Base-by-base conservation (phyloP, 2,329 filamentous ascomycete species). In the Penicillium hesseltinei region DNA sequence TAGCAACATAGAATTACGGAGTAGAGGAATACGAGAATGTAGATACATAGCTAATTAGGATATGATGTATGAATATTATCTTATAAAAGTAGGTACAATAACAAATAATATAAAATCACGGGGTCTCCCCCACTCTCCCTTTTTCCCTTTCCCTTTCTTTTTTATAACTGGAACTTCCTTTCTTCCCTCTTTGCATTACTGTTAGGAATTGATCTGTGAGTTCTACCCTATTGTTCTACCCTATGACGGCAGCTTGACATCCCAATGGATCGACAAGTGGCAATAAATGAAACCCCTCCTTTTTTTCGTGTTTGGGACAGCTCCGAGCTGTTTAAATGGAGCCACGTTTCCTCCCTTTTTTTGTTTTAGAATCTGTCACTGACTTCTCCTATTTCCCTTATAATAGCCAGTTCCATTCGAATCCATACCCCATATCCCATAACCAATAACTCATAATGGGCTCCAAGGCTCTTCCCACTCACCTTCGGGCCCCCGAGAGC, bases 391-490 rank as follows among this genome's bases (percentile, higher is more conserved):
- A 56, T 59, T 59, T 54, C 27, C 51, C 46, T 55, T 9, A 10
- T 17, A 27, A 49, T n/a, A 36, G 42, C 46, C 27, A 50, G 40
- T 61, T 49, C 38, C 56, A 50, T 51, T 15, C 47, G 36, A 40
- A 56, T 46, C 39, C 51, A 43, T 36, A 53, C 38, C 27, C 27
- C 36, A 27, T 43, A 15, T 46, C 40, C 31, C 46, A 29, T 47
- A 50, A 43, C 31, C 13, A 10, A 56, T 45, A 44, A 51, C 44
- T 52, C 67, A 80, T 67, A 69, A 93, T 93, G 89, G 87, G 89
- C 64, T 82, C 85, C 71, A 91, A 85, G 78, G 89, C 90, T 63
- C 81, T 97, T 69, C 91, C 92, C 64, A 82, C 89, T 43, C 93
- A 95, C 82, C 84, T 97, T 70, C 93, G 73, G 56, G 73, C 76